Percentiles rank a stretch among this genome's conserved stretches.
Evolutionary conservation across 257 asterid genomes (phyloP).

Genomic region (Rehmannia glutinosa): DNA sequence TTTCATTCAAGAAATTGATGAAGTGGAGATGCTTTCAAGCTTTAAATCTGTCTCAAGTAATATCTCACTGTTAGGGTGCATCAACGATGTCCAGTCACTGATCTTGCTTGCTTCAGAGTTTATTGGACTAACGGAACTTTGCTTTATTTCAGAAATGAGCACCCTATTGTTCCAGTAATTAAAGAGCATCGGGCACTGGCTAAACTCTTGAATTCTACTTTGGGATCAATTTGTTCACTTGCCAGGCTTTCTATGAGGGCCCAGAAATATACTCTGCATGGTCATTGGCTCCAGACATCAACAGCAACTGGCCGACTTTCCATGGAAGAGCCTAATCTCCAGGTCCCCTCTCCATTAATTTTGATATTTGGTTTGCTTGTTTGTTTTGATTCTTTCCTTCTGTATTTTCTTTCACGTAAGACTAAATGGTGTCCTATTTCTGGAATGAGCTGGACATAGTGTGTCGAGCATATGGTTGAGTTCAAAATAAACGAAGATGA

Average conservation of each 20-base stretch:
- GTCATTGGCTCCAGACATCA: conserved; percentile 98
- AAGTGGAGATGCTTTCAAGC: too few species aligned
- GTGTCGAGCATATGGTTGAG: conserved; percentile 90
- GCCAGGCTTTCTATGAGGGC: conserved; percentile 80
- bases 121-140: conserved; percentile 18
- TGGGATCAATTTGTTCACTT: conserved; percentile 87
- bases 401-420: conserved; percentile 1
- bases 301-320: conserved; percentile 97
- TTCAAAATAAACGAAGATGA: conserved; percentile 52
- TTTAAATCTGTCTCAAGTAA: too few species aligned
- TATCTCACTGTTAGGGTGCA: background rate
- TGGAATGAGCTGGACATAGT: conserved; percentile 35
- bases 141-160: conserved; percentile 67
- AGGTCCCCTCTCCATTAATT: conserved; percentile 42
- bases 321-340: conserved; percentile 98
- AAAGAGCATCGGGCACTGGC: conserved; percentile 89
- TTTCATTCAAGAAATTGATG: too few species aligned
- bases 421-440: conserved; percentile 2
- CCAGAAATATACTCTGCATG: conserved; percentile 84
- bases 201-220: conserved; percentile 82
- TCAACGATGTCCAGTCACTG: background rate
- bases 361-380: background rate
- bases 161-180: conserved; percentile 80
- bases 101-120: conserved; percentile 23
- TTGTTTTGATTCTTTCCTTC: background rate